These are phyloP conservation scores for Botryotinia calthae DNA, from an alignment of 2,329 filamentous ascomycete genomes.

Conservation along the genomic window DNA sequence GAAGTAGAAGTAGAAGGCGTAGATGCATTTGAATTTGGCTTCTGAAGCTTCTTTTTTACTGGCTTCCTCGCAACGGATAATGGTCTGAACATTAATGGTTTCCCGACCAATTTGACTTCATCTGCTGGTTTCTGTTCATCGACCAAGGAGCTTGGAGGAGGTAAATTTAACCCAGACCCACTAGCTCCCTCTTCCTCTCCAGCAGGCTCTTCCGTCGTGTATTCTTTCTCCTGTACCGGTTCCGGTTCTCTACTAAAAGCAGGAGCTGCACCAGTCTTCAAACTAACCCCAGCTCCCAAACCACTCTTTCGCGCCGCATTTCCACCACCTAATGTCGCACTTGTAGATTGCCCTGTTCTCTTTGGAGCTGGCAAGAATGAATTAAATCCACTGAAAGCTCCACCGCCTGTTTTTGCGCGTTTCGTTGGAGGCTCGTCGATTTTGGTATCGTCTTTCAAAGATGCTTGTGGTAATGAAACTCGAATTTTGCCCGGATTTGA, in stretches of 20 bases:
- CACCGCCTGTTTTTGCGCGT: slow-evolving; percentile 59
- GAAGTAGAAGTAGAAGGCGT: slow-evolving; percentile 29
- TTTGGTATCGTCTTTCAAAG: slow-evolving; percentile 40
- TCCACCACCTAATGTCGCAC: slow-evolving; percentile 38
- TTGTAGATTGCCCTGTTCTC: slow-evolving; percentile 45
- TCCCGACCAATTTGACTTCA: slow-evolving; percentile 69
- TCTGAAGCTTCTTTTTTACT: slow-evolving; percentile 58
- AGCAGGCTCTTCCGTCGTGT: slow-evolving; percentile 26
- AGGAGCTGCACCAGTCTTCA: slow-evolving; percentile 81
- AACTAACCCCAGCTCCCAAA: slow-evolving; percentile 57
- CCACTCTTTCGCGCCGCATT: slow-evolving; percentile 34
- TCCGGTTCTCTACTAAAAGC: slow-evolving; percentile 68
- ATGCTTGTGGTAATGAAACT: slow-evolving; percentile 65
- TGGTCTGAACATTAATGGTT: slow-evolving; percentile 84
- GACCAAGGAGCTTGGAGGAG: slow-evolving; percentile 50
- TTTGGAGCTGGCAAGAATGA: slow-evolving; percentile 86
- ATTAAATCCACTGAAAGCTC: slow-evolving; percentile 78
- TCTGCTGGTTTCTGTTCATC: slow-evolving; percentile 55
- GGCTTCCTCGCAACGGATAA: slow-evolving; percentile 77
- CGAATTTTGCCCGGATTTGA: slow-evolving; percentile 80
- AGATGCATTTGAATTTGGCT: slow-evolving; percentile 28
- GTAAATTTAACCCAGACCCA: slow-evolving; percentile 39
- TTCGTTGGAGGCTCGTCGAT: slow-evolving; percentile 66
- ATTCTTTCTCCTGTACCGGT: slow-evolving; percentile 24
- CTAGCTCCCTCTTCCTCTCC: slow-evolving; percentile 32